Evolutionary conservation across 768 basidiomycete species (phyloP).

Genomic region (Tremella mesenterica): DNA sequence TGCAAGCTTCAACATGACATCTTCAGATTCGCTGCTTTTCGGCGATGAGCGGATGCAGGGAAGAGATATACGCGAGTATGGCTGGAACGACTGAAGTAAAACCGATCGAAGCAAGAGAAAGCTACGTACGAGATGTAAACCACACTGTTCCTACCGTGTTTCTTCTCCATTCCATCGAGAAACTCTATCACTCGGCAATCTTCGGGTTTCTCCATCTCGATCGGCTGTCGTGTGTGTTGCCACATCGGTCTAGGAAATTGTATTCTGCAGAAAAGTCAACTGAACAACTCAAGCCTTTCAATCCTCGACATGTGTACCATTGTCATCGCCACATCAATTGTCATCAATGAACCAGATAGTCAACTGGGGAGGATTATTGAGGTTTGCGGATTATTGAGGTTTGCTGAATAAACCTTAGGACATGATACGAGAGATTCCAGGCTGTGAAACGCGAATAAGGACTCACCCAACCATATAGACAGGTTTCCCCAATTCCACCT

Average conservation of each 20-base stretch:
- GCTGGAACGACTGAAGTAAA: no score
- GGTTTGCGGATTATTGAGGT: no score
- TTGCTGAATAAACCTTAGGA: not conserved
- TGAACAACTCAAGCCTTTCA: no score
- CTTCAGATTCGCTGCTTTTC: not conserved
- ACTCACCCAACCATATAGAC: constrained; percentile 24
- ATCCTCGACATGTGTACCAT: no score
- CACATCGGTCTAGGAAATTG: constrained; percentile 21
- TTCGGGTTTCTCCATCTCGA: constrained; percentile 2
- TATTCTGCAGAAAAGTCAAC: not conserved
- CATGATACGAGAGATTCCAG: not conserved
- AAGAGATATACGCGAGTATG: no score
- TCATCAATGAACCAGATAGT: no score
- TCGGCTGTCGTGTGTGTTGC: constrained; percentile 4
- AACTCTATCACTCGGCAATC: constrained; percentile 13
- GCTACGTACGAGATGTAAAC: constrained; percentile 18
- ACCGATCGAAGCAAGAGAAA: not conserved
- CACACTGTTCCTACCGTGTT: constrained; percentile 16
- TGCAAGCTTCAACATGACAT: not conserved
- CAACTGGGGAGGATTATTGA: no score
- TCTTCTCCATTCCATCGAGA: constrained; percentile 18
- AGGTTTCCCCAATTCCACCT: constrained; percentile 8
- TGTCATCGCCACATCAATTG: no score
- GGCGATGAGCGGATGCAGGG: not conserved
- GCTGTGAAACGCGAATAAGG: no score